These are phyloP conservation scores for Talaromyces ruber DNA, from an alignment of 495 filamentous ascomycete genomes.

Conservation along the genomic window DNA sequence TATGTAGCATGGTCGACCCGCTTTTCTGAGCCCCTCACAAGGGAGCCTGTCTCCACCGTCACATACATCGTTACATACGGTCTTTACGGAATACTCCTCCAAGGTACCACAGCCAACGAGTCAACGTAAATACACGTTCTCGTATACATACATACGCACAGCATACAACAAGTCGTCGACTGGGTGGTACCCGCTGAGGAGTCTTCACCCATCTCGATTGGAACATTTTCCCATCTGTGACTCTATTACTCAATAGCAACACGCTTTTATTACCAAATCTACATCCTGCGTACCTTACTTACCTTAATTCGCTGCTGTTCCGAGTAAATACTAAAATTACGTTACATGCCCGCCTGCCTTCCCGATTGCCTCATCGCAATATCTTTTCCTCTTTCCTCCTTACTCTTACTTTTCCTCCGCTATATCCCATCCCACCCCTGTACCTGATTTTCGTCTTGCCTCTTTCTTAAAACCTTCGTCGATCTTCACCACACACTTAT, in stretches of 20 bases:
- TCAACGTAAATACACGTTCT: background rate
- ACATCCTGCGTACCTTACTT: background rate
- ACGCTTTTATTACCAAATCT: background rate
- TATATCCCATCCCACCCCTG: background rate
- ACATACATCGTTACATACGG: background rate
- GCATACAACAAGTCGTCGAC: no score
- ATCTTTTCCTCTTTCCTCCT: conserved; percentile 11
- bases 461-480: conserved; percentile 16
- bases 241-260: background rate
- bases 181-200: background rate
- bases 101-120: no score
- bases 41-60: background rate
- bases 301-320: background rate
- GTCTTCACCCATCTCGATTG: background rate
- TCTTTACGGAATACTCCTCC: background rate
- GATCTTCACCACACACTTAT: conserved; percentile 11
- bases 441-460: conserved; percentile 7
- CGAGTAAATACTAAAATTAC: background rate
- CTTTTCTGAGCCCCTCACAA: background rate
- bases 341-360: background rate
- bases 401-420: conserved; percentile 11
- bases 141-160: background rate
- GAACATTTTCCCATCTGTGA: background rate
- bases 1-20: background rate
- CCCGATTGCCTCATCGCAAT: conserved; percentile 4